phyloP scores from a whole-genome alignment of 352 stramenopile species.

The Albugo laibachii region DNA sequence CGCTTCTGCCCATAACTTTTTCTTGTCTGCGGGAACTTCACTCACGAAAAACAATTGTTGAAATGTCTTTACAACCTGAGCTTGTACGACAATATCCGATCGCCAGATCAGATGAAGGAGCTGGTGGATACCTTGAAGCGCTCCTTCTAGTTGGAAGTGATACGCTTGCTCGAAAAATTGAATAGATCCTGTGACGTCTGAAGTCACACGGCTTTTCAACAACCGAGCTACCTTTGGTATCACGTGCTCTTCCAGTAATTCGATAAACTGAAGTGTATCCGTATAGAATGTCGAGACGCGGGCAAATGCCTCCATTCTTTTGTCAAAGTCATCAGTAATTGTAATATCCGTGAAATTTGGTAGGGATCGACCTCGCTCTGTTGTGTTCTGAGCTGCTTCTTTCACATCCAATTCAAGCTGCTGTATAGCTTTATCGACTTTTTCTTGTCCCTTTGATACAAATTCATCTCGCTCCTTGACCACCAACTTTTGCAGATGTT shows the following conservation, averaged over 20 bases:
- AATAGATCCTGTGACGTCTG: constrained; percentile 86
- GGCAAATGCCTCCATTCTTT: constrained; percentile 43
- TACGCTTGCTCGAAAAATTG: constrained; percentile 86
- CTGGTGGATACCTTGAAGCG: constrained; percentile 79
- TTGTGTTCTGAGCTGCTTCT: constrained; percentile 10
- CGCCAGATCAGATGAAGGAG: constrained; percentile 85
- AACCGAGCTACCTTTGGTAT: constrained; percentile 63
- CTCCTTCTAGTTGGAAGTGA: constrained; percentile 78
- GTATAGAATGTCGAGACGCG: constrained; percentile 80
- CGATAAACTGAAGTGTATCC: constrained; percentile 84
- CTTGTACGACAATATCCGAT: constrained; percentile 70
- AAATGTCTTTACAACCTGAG: constrained; percentile 80
- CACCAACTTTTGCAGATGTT: constrained; percentile 37
- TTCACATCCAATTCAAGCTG: constrained; percentile 1
- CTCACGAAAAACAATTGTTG: constrained; percentile 40
- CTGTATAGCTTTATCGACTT: constrained; percentile 31
- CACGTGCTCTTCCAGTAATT: constrained; percentile 71
- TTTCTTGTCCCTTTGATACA: constrained; percentile 58
- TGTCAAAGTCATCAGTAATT: constrained; percentile 8
- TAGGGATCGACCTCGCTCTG: constrained; percentile 11
- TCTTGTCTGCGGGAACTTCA: constrained; percentile 15
- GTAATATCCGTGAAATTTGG: constrained; percentile 2
- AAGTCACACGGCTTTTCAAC: constrained; percentile 79
- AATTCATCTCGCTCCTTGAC: constrained; percentile 51
- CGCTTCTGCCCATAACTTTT: constrained; percentile 13